phyloP scores from a whole-genome alignment of 23 red algal species.

The Agarophyton chilense region DNA sequence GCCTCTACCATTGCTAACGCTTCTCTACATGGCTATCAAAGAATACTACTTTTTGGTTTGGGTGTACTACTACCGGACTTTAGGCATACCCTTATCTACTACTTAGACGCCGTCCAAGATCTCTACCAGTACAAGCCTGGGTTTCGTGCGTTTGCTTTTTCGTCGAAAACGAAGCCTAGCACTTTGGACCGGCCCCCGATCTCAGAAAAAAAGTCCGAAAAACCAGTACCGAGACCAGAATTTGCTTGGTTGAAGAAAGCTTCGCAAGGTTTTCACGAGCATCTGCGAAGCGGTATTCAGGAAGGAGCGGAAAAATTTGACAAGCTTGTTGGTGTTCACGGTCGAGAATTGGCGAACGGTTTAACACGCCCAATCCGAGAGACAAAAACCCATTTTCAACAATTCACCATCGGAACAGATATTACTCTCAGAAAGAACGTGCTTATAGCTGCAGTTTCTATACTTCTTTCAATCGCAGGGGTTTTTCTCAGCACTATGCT shows the following conservation, averaged over 20 bases:
- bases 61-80: constrained; percentile 25
- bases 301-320: neutral
- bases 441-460: neutral
- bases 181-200: neutral
- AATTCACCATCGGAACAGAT: neutral
- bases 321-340: neutral
- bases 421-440: constrained; percentile 17
- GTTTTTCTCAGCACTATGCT: neutral
- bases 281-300: neutral
- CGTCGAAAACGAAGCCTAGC: neutral
- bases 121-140: neutral
- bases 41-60: neutral
- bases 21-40: neutral
- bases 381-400: neutral
- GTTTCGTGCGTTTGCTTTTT: neutral
- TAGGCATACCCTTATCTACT: neutral
- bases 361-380: constrained; percentile 15
- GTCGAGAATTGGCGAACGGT: neutral
- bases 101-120: constrained; percentile 1
- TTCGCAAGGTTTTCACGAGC: neutral
- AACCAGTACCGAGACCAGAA: neutral
- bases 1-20: neutral
- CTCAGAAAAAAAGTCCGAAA: neutral
- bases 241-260: neutral
- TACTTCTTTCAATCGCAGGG: constrained; percentile 6